Percentiles rank a stretch among this genome's conserved stretches.
These are phyloP conservation scores for Liriodendron chinense DNA, from an alignment of 164 flowering plant species.

Conservation along the genomic window DNA sequence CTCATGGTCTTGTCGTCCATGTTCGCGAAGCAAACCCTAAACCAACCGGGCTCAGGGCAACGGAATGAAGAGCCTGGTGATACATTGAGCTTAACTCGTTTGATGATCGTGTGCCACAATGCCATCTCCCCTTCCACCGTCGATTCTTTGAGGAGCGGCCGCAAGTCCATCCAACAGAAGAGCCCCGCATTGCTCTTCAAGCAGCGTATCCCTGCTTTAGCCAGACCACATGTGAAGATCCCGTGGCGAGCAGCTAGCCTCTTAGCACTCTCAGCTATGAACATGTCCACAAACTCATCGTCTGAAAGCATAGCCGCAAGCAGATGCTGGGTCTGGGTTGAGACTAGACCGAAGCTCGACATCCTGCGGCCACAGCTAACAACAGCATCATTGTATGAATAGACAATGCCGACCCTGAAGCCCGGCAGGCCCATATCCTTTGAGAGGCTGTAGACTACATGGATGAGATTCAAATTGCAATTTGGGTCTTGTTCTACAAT, in stretches of 20 bases:
- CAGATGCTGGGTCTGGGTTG: slow-evolving; percentile 63
- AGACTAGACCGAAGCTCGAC: slow-evolving; percentile 61
- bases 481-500: slow-evolving; percentile 34
- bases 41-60: slow-evolving; percentile 91
- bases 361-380: slow-evolving; percentile 55
- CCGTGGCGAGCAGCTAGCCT: slow-evolving; percentile 34
- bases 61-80: slow-evolving; percentile 90
- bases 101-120: slow-evolving; percentile 61
- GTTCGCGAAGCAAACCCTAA: slow-evolving; percentile 27
- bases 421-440: slow-evolving; percentile 79
- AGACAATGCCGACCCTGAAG: slow-evolving; percentile 64
- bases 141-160: slow-evolving; percentile 47
- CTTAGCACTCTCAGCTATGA: slow-evolving; percentile 32
- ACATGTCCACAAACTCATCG: slow-evolving; percentile 42
- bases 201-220: slow-evolving; percentile 40
- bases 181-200: slow-evolving; percentile 75
- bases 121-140: slow-evolving; percentile 62
- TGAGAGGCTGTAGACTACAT: slow-evolving; percentile 72
- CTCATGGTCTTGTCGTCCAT: slow-evolving; percentile 19
- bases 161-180: slow-evolving; percentile 82
- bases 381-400: slow-evolving; percentile 54
- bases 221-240: slow-evolving; percentile 5
- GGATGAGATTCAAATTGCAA: slow-evolving; percentile 55
- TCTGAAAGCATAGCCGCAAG: slow-evolving; percentile 61
- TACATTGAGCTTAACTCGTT: slow-evolving; percentile 79